Evolutionary conservation across 805 yeast genomes (phyloP).

Genomic region (Hanseniaspora valbyensis): DNA sequence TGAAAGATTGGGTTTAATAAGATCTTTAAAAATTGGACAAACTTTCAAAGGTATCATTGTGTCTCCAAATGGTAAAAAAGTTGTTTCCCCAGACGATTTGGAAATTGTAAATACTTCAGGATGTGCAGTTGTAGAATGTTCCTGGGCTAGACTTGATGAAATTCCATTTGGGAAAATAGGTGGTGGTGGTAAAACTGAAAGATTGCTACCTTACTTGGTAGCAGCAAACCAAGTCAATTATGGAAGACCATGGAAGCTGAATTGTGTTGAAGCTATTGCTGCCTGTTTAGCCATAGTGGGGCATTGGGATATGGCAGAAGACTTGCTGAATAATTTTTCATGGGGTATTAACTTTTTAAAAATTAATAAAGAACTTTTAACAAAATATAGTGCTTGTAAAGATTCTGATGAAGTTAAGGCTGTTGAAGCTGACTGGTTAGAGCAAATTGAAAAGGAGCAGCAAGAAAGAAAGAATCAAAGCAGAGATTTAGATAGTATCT

Average conservation of each 20-base stretch:
- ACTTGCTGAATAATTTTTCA: constrained; percentile 64
- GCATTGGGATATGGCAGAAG: constrained; percentile 75
- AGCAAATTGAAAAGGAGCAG: constrained; percentile 53
- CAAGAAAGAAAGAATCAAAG: constrained; percentile 47
- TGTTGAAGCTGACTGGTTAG: constrained; percentile 71
- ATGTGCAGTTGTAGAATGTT: constrained; percentile 96
- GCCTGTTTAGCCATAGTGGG: constrained; percentile 95
- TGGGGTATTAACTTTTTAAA: constrained; percentile 89
- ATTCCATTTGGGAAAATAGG: constrained; percentile 91
- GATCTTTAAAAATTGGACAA: constrained; percentile 76
- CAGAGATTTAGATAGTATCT: constrained; percentile 44
- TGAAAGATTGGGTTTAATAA: constrained; percentile 76
- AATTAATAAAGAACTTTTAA: constrained; percentile 67
- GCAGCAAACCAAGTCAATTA: constrained; percentile 97
- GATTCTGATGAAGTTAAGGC: constrained; percentile 60
- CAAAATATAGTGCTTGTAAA: constrained; percentile 64
- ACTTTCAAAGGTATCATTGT: constrained; percentile 85
- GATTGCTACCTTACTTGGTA: constrained; percentile 79
- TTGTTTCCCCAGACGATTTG: constrained; percentile 79
- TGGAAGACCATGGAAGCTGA: constrained; percentile 89
- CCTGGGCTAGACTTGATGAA: constrained; percentile 97
- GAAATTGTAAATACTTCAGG: constrained; percentile 70
- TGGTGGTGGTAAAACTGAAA: constrained; percentile 85
- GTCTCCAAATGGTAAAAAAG: constrained; percentile 81
- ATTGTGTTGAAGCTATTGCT: constrained; percentile 95